A percentile compares a stretch with the other conserved stretches of the same genome.
Conservation (phyloP, 73 alveolate species). For the Paramecium bursaria region DNA sequence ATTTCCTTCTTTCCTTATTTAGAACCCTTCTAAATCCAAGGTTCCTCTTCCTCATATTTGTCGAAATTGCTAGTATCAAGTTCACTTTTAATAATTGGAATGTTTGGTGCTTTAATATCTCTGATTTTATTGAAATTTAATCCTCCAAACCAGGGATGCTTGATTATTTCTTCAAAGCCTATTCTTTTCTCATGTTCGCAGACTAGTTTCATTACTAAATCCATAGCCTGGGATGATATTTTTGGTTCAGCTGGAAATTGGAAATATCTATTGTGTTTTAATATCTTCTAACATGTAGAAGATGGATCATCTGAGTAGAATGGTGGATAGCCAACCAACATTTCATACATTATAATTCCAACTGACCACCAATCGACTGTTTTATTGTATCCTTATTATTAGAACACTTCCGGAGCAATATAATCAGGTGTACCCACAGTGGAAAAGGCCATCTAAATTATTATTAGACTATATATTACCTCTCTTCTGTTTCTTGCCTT, state of each 20-base stretch:
- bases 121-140: slow-evolving; percentile 83
- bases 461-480: too few relatives aligned
- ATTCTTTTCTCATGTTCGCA: slow-evolving; percentile 77
- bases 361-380: slow-evolving; percentile 75
- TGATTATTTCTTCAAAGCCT: slow-evolving; percentile 83
- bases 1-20: slow-evolving; percentile 65
- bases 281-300: slow-evolving; percentile 80
- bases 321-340: slow-evolving; percentile 92
- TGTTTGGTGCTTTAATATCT: slow-evolving; percentile 78
- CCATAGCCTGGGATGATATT: slow-evolving; percentile 79
- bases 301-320: slow-evolving; percentile 86
- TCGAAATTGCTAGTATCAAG: slow-evolving; percentile 85
- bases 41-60: slow-evolving; percentile 88
- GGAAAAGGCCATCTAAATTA: not conserved
- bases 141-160: slow-evolving; percentile 89
- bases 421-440: slow-evolving; percentile 42
- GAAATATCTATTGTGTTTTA: slow-evolving; percentile 80
- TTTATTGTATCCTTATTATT: slow-evolving; percentile 76
- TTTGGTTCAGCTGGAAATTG: slow-evolving; percentile 79
- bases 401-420: slow-evolving; percentile 69
- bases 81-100: slow-evolving; percentile 73
- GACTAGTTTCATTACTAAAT: slow-evolving; percentile 75
- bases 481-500: too few relatives aligned
- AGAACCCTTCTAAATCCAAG: slow-evolving; percentile 80
- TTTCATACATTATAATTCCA: slow-evolving; percentile 93